Percentiles rank a stretch among this genome's conserved stretches.
phyloP scores from a whole-genome alignment of 129 eudicot genomes.

The Lactuca saligna region DNA sequence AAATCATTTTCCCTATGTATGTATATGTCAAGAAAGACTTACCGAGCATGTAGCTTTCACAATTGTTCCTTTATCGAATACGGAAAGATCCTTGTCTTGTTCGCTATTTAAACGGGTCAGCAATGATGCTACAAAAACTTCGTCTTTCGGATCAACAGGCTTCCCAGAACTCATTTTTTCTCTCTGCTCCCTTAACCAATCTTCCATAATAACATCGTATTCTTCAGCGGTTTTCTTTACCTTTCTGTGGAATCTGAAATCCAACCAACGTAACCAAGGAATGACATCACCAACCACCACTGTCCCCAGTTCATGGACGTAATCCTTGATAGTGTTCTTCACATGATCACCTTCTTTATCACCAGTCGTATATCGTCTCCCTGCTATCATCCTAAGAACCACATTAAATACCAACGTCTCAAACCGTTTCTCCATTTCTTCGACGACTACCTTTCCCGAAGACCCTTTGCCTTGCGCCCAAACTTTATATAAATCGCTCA shows the following conservation, averaged over 20 bases:
- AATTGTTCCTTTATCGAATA: neutral
- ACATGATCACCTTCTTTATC: neutral
- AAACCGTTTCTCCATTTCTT: conserved; percentile 26
- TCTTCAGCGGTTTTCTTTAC: neutral
- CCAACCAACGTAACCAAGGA: neutral
- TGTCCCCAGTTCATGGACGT: neutral
- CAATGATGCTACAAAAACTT: neutral
- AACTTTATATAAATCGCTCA: conserved; percentile 7
- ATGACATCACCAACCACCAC: neutral
- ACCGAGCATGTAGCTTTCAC: neutral
- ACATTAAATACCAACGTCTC: conserved; percentile 5
- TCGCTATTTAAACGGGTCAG: neutral
- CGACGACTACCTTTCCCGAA: neutral
- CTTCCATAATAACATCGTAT: neutral
- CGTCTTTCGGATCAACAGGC: neutral
- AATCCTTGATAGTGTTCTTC: neutral
- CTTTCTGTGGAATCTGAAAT: neutral
- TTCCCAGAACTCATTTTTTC: neutral
- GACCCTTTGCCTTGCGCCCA: conserved; percentile 17
- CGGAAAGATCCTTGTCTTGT: neutral
- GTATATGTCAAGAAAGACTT: neutral
- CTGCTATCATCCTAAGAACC: conserved; percentile 13
- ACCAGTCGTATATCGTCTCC: conserved; percentile 1
- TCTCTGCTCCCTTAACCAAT: neutral
- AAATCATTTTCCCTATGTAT: no score